Conservation (phyloP, 768 basidiomycete genomes). For the Tephrocybe sp. region DNA sequence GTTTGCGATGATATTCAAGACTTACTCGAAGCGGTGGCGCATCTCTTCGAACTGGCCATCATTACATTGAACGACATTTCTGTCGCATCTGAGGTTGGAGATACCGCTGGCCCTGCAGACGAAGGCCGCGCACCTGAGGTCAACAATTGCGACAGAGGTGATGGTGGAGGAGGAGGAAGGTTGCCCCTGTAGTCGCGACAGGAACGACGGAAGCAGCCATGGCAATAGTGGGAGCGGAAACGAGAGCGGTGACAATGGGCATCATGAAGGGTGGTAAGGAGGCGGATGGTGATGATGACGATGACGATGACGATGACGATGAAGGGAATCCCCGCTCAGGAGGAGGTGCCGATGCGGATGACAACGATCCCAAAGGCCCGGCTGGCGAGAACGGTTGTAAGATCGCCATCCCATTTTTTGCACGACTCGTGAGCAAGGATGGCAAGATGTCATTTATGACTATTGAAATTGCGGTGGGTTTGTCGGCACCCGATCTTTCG, state of each 20-base stretch:
- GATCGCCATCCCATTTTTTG: neutral
- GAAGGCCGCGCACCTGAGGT: too few relatives aligned
- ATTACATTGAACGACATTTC: neutral
- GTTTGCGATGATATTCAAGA: neutral
- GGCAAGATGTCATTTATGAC: neutral
- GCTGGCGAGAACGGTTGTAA: neutral
- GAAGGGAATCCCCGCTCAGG: too few relatives aligned
- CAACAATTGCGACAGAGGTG: neutral
- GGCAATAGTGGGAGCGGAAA: neutral
- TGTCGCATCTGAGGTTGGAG: neutral
- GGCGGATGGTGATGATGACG: neutral
- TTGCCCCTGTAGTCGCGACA: too few relatives aligned
- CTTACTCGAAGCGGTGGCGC: neutral
- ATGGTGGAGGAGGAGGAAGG: neutral
- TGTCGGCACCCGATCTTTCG: too few relatives aligned
- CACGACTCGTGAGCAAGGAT: neutral
- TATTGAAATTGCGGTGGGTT: neutral
- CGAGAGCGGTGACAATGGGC: neutral
- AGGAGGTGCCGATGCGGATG: neutral
- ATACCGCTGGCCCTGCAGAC: neutral
- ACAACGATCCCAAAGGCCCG: neutral
- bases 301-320: neutral
- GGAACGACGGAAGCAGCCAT: neutral
- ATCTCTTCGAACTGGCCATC: neutral
- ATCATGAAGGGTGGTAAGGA: neutral